Percentiles rank a stretch among this genome's conserved stretches.
phyloP scores from a whole-genome alignment of 169 alveolate species.

The Plasmodium cynomolgi region DNA sequence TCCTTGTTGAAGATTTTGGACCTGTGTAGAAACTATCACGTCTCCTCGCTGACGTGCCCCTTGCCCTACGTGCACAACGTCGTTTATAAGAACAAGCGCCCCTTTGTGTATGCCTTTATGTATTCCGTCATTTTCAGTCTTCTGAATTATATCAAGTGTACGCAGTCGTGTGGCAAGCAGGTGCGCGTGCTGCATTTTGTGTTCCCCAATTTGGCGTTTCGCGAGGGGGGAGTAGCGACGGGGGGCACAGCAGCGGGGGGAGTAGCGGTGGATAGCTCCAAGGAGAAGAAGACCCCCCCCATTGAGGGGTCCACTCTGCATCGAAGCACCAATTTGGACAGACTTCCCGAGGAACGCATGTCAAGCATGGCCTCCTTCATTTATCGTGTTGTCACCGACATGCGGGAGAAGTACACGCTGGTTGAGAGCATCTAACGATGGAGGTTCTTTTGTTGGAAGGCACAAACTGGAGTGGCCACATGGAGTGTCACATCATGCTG shows the following conservation, averaged over 20 bases:
- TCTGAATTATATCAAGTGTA: slow-evolving; percentile 22
- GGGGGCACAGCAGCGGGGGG: background rate
- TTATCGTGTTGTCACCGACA: background rate
- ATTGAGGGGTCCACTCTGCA: background rate
- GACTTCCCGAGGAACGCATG: background rate
- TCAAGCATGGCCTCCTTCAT: slow-evolving; percentile 31
- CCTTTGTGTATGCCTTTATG: slow-evolving; percentile 53
- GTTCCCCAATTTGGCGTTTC: slow-evolving; percentile 44
- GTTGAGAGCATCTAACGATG: slow-evolving; percentile 23
- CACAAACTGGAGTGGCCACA: background rate
- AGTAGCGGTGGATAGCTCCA: background rate
- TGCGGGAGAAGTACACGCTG: slow-evolving; percentile 8
- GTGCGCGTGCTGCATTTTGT: slow-evolving; percentile 45
- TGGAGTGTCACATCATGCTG: background rate
- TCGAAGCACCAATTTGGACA: background rate
- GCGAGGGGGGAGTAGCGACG: background rate
- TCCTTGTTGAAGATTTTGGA: slow-evolving; percentile 62
- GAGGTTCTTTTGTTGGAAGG: background rate
- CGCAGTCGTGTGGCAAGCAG: slow-evolving; percentile 3
- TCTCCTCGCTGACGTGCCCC: slow-evolving; percentile 30
- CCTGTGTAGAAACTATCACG: slow-evolving; percentile 29
- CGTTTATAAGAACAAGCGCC: slow-evolving; percentile 50
- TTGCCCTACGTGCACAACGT: slow-evolving; percentile 59
- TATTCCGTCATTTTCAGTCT: slow-evolving; percentile 36
- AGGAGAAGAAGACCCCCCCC: background rate